A percentile compares a stretch with the other conserved stretches of the same genome.
Evolutionary conservation across 2,329 filamentous ascomycete genomes (phyloP).

Genomic region (Cadophora luteo-olivacea): DNA sequence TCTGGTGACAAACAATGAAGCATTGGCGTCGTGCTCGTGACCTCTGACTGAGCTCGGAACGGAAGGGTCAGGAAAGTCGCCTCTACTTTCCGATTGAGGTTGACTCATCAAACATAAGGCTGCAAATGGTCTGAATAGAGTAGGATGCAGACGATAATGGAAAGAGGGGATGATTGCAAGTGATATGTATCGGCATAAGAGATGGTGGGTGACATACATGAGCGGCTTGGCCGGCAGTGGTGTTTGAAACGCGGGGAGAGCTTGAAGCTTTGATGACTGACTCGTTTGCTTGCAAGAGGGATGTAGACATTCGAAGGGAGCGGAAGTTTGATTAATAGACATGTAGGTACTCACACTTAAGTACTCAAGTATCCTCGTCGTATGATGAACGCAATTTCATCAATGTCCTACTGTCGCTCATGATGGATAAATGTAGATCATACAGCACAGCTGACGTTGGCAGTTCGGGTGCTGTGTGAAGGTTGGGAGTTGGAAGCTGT

Average conservation of each 20-base stretch:
- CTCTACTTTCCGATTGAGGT: background rate
- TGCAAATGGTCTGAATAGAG: background rate
- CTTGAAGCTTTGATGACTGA: conserved; percentile 5
- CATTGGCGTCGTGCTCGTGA: conserved; percentile 7
- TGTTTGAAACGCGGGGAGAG: conserved; percentile 17
- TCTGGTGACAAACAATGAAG: background rate
- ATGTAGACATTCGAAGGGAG: background rate
- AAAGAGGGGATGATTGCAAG: background rate
- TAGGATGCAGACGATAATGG: background rate
- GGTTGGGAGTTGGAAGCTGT: background rate
- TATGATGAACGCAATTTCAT: background rate
- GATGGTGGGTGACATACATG: background rate
- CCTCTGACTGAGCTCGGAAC: background rate
- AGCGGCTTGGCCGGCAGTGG: conserved; percentile 5
- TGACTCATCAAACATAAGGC: background rate
- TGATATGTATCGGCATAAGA: background rate
- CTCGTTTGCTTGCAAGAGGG: background rate
- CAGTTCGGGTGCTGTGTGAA: background rate
- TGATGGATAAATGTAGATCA: conserved; percentile 10
- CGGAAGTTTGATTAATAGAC: background rate
- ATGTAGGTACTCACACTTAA: background rate
- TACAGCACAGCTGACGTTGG: conserved; percentile 1
- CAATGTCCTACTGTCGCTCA: background rate
- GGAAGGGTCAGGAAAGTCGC: background rate
- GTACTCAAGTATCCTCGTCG: background rate